Percentiles rank a stretch among this genome's conserved stretches.
These are phyloP conservation scores for Aspergillus panamensis DNA, from an alignment of 495 filamentous ascomycete species.

Conservation along the genomic window DNA sequence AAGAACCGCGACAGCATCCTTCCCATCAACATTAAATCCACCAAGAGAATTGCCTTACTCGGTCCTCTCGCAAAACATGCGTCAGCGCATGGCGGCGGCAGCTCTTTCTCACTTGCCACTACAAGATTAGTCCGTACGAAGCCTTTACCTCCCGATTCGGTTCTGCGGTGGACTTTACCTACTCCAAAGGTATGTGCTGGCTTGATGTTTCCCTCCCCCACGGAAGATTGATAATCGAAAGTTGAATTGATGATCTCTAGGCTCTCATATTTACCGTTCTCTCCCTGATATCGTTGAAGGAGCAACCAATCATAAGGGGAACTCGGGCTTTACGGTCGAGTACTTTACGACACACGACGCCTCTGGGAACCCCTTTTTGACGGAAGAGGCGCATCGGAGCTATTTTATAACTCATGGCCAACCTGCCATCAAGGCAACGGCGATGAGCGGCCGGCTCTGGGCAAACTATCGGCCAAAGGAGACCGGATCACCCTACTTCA, in stretches of 20 bases:
- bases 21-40: neutral
- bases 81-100: neutral
- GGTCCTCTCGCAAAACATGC: neutral
- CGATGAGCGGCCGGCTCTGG: neutral
- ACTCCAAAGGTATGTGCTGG: too few species aligned
- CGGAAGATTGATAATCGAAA: too few species aligned
- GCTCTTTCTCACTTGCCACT: neutral
- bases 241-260: too few species aligned
- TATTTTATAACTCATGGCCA: neutral
- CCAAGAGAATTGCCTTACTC: neutral
- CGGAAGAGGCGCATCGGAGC: neutral
- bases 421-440: neutral
- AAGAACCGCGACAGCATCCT: neutral
- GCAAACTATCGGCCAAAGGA: neutral
- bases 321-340: neutral
- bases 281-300: too few species aligned
- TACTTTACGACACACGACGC: too few species aligned
- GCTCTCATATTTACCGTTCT: too few species aligned
- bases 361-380: neutral
- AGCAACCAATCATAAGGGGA: neutral
- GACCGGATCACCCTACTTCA: neutral
- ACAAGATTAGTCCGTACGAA: neutral
- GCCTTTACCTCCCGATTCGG: neutral
- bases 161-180: neutral
- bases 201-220: too few species aligned